Evolutionary conservation across 345 rosid genomes (phyloP).

Genomic region (Excoecaria agallocha): DNA sequence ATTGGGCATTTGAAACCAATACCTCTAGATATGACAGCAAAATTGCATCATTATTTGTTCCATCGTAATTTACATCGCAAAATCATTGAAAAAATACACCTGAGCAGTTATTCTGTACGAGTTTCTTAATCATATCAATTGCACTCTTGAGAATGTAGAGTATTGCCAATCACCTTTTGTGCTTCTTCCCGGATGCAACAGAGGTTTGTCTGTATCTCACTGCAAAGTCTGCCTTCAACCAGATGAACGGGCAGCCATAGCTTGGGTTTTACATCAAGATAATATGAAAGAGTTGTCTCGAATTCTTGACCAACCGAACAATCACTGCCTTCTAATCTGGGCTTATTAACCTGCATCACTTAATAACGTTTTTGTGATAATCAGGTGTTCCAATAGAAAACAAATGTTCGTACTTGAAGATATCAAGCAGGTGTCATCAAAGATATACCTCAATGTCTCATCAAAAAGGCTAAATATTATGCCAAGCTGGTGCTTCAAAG

Average conservation of each 20-base stretch:
- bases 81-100: neutral
- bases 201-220: conserved; percentile 68
- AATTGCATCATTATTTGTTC: neutral
- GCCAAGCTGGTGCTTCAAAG: neutral
- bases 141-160: conserved; percentile 16
- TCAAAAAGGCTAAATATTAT: neutral
- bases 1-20: neutral
- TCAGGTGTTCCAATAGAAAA: conserved; percentile 1
- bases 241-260: conserved; percentile 73
- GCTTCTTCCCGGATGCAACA: conserved; percentile 63
- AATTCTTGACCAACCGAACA: conserved; percentile 37
- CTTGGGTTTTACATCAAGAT: conserved; percentile 74
- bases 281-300: conserved; percentile 57
- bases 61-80: conserved; percentile 2
- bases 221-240: conserved; percentile 77
- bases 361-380: conserved; percentile 1
- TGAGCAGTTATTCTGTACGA: neutral
- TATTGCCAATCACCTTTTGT: conserved; percentile 30
- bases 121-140: neutral
- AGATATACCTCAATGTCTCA: neutral
- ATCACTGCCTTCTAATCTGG: conserved; percentile 27
- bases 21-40: neutral
- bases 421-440: neutral
- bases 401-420: neutral
- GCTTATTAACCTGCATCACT: conserved; percentile 43